Conservation (phyloP, 2,329 filamentous ascomycete genomes). For the Aspergillus floridensis region DNA sequence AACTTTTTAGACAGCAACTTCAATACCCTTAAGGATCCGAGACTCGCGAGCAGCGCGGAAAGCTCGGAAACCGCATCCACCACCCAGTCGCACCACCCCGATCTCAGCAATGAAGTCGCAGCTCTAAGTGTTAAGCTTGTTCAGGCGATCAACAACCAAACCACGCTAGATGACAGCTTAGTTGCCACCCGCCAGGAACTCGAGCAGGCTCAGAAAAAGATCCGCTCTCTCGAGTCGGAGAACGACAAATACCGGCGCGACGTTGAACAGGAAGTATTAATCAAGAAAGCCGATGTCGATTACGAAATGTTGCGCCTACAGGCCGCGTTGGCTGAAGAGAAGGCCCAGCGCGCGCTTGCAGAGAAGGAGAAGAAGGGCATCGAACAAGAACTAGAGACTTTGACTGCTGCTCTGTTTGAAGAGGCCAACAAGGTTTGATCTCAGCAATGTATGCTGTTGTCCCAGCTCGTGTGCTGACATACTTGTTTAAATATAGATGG, state of each 20-base stretch:
- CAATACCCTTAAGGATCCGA: constrained; percentile 47
- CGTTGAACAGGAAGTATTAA: constrained; percentile 70
- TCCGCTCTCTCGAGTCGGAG: constrained; percentile 66
- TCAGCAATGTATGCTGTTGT: neutral
- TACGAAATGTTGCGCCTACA: constrained; percentile 63
- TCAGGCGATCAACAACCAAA: constrained; percentile 96
- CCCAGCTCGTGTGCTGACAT: neutral
- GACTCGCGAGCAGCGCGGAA: constrained; percentile 37
- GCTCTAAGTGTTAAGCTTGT: constrained; percentile 93
- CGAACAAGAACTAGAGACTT: constrained; percentile 83
- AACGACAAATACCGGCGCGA: constrained; percentile 68
- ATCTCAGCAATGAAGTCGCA: constrained; percentile 74
- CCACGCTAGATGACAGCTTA: constrained; percentile 82
- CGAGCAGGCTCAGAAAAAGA: constrained; percentile 65
- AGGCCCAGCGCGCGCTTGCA: constrained; percentile 59
- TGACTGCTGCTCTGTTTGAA: constrained; percentile 93
- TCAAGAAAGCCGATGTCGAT: constrained; percentile 73
- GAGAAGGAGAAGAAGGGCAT: constrained; percentile 84
- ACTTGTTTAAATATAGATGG: constrained; percentile 61
- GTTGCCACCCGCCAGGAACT: constrained; percentile 80
- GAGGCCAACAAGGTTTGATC: constrained; percentile 77
- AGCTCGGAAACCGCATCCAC: constrained; percentile 33
- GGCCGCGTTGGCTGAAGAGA: constrained; percentile 63
- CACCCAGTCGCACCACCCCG: constrained; percentile 50
- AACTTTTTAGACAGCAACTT: constrained; percentile 42